A percentile compares a stretch with the other conserved stretches of the same genome.
These are phyloP conservation scores for Suillus ampliporus DNA, from an alignment of 768 basidiomycete species.

Conservation along the genomic window DNA sequence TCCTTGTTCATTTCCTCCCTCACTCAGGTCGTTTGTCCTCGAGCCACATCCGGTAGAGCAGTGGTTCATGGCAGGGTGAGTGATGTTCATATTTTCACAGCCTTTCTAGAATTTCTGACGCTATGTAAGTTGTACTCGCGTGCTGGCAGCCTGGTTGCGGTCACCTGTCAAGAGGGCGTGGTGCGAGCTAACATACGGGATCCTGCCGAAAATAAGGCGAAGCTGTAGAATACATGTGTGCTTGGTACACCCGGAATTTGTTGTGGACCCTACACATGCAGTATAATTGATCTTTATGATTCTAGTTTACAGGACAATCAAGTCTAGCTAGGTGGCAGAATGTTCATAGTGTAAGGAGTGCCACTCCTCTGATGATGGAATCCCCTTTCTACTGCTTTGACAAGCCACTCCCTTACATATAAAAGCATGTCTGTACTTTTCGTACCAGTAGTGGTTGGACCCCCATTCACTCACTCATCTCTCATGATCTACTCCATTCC, in stretches of 20 bases:
- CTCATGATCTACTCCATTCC: too few relatives aligned
- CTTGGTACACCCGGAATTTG: background rate
- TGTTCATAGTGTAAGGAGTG: too few relatives aligned
- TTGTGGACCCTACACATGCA: background rate
- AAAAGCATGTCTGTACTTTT: too few relatives aligned
- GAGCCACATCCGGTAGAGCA: conserved; percentile 67
- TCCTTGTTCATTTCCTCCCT: background rate
- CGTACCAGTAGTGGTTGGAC: too few relatives aligned
- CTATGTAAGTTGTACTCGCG: conserved; percentile 67
- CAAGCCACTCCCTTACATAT: too few relatives aligned
- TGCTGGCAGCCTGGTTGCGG: conserved; percentile 69
- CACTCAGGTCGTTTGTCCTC: conserved; percentile 64
- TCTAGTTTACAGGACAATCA: too few relatives aligned
- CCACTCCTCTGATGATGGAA: too few relatives aligned
- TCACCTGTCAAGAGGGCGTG: conserved; percentile 82
- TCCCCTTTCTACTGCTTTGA: too few relatives aligned
- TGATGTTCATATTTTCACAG: conserved; percentile 9
- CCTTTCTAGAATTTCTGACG: background rate
- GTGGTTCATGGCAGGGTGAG: conserved; percentile 74
- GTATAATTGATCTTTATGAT: too few relatives aligned
- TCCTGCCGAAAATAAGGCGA: conserved; percentile 40
- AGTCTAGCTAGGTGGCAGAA: too few relatives aligned
- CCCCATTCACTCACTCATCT: too few relatives aligned
- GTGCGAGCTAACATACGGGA: conserved; percentile 62
- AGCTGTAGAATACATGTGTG: conserved; percentile 33